Conservation (phyloP, 2,329 filamentous ascomycete species). For the Ascochyta fabae region DNA sequence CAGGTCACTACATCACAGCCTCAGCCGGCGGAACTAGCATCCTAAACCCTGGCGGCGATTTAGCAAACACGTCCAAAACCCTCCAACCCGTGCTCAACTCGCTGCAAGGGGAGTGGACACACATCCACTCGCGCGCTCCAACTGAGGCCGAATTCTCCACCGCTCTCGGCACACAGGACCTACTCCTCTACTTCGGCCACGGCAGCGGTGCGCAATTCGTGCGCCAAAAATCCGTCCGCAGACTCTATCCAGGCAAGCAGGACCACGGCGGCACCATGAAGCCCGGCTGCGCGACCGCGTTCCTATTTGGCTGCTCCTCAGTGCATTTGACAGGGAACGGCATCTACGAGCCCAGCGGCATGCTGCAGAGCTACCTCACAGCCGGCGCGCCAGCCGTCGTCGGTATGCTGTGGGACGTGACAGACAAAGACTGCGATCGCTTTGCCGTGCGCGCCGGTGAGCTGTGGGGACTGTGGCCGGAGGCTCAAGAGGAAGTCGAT, state of each 20-base stretch:
- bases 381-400: conserved; percentile 82
- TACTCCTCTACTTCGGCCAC: conserved; percentile 95
- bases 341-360: conserved; percentile 83
- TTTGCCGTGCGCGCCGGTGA: conserved; percentile 82
- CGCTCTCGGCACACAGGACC: conserved; percentile 69
- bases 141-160: conserved; percentile 77
- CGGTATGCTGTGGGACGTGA: conserved; percentile 97
- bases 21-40: conserved; percentile 72
- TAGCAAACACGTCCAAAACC: conserved; percentile 77
- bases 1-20: conserved; percentile 58
- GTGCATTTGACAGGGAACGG: conserved; percentile 80
- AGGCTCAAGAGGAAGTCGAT: conserved; percentile 44
- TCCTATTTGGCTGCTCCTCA: conserved; percentile 94
- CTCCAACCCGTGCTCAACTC: conserved; percentile 71
- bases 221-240: conserved; percentile 79
- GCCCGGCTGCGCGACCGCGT: conserved; percentile 72
- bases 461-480: conserved; percentile 77
- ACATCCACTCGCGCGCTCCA: conserved; percentile 72
- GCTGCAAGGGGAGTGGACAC: conserved; percentile 64
- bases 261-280: conserved; percentile 19
- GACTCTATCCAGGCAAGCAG: conserved; percentile 63
- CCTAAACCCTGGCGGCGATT: conserved; percentile 86
- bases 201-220: conserved; percentile 96
- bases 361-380: conserved; percentile 89
- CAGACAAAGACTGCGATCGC: conserved; percentile 94